Evolutionary conservation across 257 asterid species (phyloP), one percentile per base, ranked within the genome.

Genomic region (Rauvolfia tetraphylla): DNA sequence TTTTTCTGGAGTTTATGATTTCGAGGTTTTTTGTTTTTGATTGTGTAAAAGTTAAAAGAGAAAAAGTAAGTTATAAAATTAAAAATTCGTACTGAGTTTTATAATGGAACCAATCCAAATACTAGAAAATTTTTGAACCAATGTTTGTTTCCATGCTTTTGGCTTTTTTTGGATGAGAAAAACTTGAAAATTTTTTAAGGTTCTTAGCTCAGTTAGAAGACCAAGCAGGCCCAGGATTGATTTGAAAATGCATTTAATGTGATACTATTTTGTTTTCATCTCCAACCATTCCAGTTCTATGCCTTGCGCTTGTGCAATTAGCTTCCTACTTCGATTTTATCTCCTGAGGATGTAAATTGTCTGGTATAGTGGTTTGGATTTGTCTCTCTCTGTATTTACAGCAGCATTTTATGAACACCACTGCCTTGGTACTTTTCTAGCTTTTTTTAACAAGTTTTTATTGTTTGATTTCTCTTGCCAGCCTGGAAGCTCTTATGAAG

Each of bases 401-500:
- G 14, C 3, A 7, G 56, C 20, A 29, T 61, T n/a, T 5, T 8
- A 31, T 61, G 9, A 0, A 51, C 12, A 1, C 5, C 8, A 41
- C 5, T 56, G 10, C 39, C 68, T 15, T 0, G 68, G 27, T 14
- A 29, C 38, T 1, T 13, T 61, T 61, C 41, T 4, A 4, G 49
- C 23, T n/a, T 66, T 15, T 18, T 51, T 66, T 66, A 51, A 66
- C 8, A 39, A 36, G 71, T 66, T 31, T 66, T 31, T 63, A 62
- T 49, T 48, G 29, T 79, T 56, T 53, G 13, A 51, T 31, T 53
- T 54, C 68, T 49, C 0, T 17, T 79, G 83, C 7, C 90, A 90
- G 96, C 85, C n/a, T 85, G 93, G 91, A 88, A 87, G 82, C 75
- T 85, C 71, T 81, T 87, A 66, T 90, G 84, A 85, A 22, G 80